A percentile compares a stretch with the other conserved stretches of the same genome.
Evolutionary conservation across 73 alveolate species (phyloP).

Genomic region (Tetrahymena malaccensis): DNA sequence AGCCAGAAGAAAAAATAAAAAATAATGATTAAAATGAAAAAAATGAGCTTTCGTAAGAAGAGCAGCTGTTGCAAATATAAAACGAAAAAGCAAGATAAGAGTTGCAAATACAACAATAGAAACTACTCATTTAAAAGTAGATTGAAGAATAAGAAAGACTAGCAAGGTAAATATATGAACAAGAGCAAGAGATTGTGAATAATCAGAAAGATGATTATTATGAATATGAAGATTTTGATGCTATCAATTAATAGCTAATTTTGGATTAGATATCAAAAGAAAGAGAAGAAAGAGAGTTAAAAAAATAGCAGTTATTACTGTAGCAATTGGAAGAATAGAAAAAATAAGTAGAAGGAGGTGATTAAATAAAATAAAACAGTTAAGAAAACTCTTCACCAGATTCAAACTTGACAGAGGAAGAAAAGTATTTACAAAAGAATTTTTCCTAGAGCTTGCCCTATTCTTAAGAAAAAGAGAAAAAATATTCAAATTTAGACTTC

Average conservation of each 20-base stretch:
- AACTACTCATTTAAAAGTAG: background rate
- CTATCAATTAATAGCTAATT: background rate
- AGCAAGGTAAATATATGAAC: background rate
- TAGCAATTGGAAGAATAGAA: background rate
- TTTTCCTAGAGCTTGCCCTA: background rate
- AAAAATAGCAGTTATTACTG: background rate
- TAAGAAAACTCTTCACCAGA: background rate
- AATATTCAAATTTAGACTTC: background rate
- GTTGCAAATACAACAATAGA: background rate
- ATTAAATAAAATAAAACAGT: background rate
- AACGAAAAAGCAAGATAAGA: background rate
- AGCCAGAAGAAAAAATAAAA: background rate
- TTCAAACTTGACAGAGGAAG: background rate
- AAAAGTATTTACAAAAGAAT: background rate
- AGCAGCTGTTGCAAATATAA: background rate
- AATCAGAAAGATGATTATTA: background rate
- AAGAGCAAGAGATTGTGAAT: background rate
- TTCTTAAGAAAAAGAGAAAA: background rate
- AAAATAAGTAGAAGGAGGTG: background rate
- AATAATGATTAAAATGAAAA: background rate
- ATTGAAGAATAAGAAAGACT: background rate
- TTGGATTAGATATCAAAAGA: background rate
- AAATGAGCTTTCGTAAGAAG: background rate
- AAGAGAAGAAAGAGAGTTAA: background rate
- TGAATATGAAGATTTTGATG: background rate